These are phyloP conservation scores for Pezicula carpinea DNA, from an alignment of 2,329 filamentous ascomycete species.

Conservation along the genomic window DNA sequence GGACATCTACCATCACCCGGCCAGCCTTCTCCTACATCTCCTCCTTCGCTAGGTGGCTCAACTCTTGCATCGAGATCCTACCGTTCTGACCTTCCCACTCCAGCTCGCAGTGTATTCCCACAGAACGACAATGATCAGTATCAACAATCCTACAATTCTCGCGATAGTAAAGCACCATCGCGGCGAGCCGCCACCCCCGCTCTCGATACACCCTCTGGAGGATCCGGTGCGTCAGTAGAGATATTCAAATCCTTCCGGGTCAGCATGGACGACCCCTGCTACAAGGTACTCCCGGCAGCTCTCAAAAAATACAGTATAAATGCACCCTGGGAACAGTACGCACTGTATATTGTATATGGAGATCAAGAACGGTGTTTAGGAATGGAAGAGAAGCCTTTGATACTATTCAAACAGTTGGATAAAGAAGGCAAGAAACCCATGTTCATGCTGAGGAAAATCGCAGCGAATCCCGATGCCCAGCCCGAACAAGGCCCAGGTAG, in stretches of 20 bases:
- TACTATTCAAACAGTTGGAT: constrained; percentile 95
- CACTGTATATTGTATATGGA: constrained; percentile 97
- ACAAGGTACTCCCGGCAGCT: constrained; percentile 92
- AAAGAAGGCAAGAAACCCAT: constrained; percentile 97
- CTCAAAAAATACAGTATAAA: constrained; percentile 98
- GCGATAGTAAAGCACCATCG: constrained; percentile 33
- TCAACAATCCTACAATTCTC: constrained; percentile 23
- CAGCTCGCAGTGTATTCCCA: constrained; percentile 50
- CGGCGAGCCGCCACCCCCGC: constrained; percentile 58
- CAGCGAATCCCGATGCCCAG: constrained; percentile 32
- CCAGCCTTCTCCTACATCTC: constrained; percentile 66
- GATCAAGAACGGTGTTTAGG: constrained; percentile 93
- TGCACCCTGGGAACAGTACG: constrained; percentile 95
- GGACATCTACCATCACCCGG: constrained; percentile 56
- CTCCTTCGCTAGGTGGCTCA: constrained; percentile 36
- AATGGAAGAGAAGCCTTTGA: constrained; percentile 87
- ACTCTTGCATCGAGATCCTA: constrained; percentile 59
- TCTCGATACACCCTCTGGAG: constrained; percentile 52
- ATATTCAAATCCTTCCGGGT: constrained; percentile 99
- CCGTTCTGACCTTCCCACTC: constrained; percentile 49
- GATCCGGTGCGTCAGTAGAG: constrained; percentile 61
- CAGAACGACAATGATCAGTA: constrained; percentile 39
- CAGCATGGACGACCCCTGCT: constrained; percentile 95
- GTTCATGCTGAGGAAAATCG: constrained; percentile 78
- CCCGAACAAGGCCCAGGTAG: constrained; percentile 36